Evolutionary conservation across 2,329 filamentous ascomycete genomes (phyloP).

Genomic region (Cordyceps javanica): DNA sequence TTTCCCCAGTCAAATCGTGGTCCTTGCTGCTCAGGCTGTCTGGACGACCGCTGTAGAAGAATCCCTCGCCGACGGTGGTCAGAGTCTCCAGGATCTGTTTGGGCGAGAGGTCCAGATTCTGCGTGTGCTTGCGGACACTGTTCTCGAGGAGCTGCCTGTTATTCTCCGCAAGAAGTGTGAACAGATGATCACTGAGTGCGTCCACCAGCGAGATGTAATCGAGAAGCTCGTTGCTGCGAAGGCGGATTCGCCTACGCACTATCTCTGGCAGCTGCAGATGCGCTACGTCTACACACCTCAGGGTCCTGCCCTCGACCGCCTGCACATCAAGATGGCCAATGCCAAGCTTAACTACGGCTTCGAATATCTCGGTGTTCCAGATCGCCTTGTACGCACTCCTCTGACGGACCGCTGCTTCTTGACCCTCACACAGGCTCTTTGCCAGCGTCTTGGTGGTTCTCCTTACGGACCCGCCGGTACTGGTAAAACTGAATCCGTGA

Average conservation of each 20-base stretch:
- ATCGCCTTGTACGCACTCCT: constrained; percentile 92
- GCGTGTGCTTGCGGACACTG: constrained; percentile 77
- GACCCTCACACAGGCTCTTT: constrained; percentile 91
- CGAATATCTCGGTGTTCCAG: constrained; percentile 93
- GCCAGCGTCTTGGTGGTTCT: constrained; percentile 90
- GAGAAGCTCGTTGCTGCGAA: constrained; percentile 74
- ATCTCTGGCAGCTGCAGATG: constrained; percentile 95
- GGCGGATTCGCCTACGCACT: constrained; percentile 71
- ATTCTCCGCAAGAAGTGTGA: constrained; percentile 95
- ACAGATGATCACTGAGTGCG: constrained; percentile 96
- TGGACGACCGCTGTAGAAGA: constrained; percentile 88
- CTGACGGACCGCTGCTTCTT: constrained; percentile 98
- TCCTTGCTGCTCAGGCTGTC: constrained; percentile 85
- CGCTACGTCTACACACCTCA: constrained; percentile 83
- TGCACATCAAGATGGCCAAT: constrained; percentile 95
- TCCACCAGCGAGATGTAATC: constrained; percentile 92
- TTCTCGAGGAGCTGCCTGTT: constrained; percentile 80
- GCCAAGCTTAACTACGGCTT: constrained; percentile 94
- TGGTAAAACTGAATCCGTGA: constrained; percentile 98
- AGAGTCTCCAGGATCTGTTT: constrained; percentile 63
- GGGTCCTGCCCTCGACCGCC: constrained; percentile 73
- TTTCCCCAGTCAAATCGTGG: constrained; percentile 91
- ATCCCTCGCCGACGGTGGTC: constrained; percentile 65
- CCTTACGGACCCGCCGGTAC: constrained; percentile 97
- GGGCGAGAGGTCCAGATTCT: constrained; percentile 81